Base-by-base conservation (phyloP, 2,329 filamentous ascomycete genomes). In the Tricladium varicosporioides region DNA sequence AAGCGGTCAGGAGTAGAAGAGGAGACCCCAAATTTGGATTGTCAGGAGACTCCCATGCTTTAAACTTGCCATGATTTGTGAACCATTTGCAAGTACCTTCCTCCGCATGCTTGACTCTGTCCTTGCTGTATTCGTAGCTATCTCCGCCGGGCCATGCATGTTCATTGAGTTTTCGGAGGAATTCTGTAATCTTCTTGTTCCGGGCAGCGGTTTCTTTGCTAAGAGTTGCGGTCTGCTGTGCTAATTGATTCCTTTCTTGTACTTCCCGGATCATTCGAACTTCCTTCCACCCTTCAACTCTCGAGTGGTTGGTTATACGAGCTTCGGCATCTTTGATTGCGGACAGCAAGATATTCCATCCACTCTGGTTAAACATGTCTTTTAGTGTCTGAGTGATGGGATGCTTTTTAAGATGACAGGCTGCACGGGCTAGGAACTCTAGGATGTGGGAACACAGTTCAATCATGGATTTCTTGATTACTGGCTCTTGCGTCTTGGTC, bases 1-100 rank as follows among this genome's bases (percentile, higher is more conserved):
- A 72, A 4, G 71, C 73, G 2, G 74, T 65, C 19, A 75, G 67
- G 19, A 73, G 60, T 5, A 76, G 54, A 0, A 67, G 63, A 0
- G 67, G 68, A 1, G 68, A 68, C 0, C 19, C 31, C n/a, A 14
- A 18, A 66, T 62, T 11, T 62, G 48, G 13, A 10, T 53, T 2
- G 59, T 44, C 8, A 70, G 43, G 11, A 48, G 47, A 49, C 27
- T 49, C 47, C 73, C 72, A 75, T 0, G 14, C 11, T n/a, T 61
- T 51, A 55, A 70, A 75, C 40, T 63, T 50, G 1, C 64, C 40
- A 42, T 75, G 69, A 1, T 60, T 31, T 9, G 72, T 66, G 56
- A 69, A 72, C 73, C 68, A 75, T 18, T 58, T 46, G 55, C 72
- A 74, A 4, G 69, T 73, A 11, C 60, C 65, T 40, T 59, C 45